phyloP scores from a whole-genome alignment of 352 stramenopile species.

The Elongisporangium senticosum region DNA sequence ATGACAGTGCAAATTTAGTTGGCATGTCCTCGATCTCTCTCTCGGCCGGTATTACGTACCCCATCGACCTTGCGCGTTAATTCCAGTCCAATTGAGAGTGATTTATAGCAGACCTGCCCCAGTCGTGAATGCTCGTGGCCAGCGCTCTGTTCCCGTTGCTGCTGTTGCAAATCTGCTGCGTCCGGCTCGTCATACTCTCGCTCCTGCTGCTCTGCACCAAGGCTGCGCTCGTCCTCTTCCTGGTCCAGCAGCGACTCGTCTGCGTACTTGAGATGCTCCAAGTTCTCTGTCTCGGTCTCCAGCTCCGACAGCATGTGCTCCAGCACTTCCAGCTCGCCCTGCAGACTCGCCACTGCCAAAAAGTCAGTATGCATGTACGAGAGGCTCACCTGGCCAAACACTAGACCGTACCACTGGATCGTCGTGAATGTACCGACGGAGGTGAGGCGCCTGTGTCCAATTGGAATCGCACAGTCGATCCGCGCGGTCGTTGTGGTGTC shows the following conservation, averaged over 20 bases:
- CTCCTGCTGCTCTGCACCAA: conserved; percentile 5
- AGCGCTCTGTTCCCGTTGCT: conserved; percentile 6
- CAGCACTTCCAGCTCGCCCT: conserved; percentile 29
- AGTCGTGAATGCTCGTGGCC: conserved; percentile 10
- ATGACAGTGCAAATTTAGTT: background rate
- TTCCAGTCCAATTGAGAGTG: conserved; percentile 23
- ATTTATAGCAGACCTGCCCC: conserved; percentile 36
- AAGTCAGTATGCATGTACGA: background rate
- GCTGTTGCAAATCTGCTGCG: conserved; percentile 1
- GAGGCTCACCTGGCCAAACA: background rate
- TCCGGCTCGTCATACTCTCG: background rate
- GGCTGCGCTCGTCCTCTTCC: conserved; percentile 4
- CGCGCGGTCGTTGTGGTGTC: background rate
- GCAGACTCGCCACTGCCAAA: conserved; percentile 16
- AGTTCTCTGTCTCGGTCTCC: conserved; percentile 26
- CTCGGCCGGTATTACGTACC: no score
- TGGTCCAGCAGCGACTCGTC: conserved; percentile 9
- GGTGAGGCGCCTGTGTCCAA: background rate
- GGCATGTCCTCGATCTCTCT: no score
- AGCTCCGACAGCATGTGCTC: conserved; percentile 36
- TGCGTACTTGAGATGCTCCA: conserved; percentile 11
- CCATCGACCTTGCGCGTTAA: conserved; percentile 25
- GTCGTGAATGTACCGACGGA: background rate
- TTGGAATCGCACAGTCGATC: conserved; percentile 4
- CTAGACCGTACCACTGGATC: background rate